These are phyloP conservation scores for Lactifluus echinatus DNA, from an alignment of 768 basidiomycete genomes.

Conservation along the genomic window DNA sequence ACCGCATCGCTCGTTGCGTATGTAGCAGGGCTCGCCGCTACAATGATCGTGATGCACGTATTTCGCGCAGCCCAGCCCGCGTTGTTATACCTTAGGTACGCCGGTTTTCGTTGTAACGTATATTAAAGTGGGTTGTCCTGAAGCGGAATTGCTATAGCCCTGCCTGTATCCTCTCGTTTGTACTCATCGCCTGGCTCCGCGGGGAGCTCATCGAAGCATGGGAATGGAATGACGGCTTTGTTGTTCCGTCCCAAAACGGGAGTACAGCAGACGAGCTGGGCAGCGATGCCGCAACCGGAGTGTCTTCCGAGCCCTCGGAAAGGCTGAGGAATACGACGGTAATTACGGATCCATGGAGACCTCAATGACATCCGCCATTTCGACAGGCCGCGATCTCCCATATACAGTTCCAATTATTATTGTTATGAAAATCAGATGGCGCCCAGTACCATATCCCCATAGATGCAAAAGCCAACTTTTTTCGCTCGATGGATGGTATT, in stretches of 20 bases:
- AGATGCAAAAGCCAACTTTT: no score
- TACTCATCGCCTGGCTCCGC: slow-evolving; percentile 45
- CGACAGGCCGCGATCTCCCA: background rate
- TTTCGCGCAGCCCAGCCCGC: slow-evolving; percentile 81
- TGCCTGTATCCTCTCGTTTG: slow-evolving; percentile 65
- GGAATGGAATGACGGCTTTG: slow-evolving; percentile 56
- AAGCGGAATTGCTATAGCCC: no score
- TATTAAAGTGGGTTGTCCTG: no score
- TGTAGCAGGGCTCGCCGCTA: slow-evolving; percentile 56
- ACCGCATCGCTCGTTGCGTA: slow-evolving; percentile 61
- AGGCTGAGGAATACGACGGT: background rate
- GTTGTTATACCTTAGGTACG: slow-evolving; percentile 81
- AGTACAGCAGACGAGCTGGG: slow-evolving; percentile 6
- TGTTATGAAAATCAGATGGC: background rate
- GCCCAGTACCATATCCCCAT: no score
- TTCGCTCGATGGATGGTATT: background rate
- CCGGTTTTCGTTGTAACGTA: no score
- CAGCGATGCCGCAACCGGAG: slow-evolving; percentile 4
- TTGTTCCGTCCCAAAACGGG: slow-evolving; percentile 22
- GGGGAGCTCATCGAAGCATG: slow-evolving; percentile 69
- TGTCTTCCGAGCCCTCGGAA: slow-evolving; percentile 8
- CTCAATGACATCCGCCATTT: background rate
- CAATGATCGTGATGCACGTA: slow-evolving; percentile 81
- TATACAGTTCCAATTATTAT: no score
- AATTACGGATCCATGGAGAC: background rate